Percentiles rank a stretch among this genome's conserved stretches.
These are phyloP conservation scores for Penstemon barbatus DNA, from an alignment of 257 asterid species.

Conservation along the genomic window DNA sequence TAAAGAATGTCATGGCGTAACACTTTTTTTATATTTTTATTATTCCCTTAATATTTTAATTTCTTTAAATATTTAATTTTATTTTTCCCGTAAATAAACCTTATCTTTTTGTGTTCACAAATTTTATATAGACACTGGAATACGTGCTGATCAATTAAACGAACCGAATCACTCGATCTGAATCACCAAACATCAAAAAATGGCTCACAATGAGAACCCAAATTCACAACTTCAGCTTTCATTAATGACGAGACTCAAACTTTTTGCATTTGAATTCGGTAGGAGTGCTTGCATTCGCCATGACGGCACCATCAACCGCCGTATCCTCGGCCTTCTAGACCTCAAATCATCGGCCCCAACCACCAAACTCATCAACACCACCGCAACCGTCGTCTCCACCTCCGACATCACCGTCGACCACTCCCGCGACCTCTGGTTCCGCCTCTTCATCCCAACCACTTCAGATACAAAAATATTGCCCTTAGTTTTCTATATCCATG, in stretches of 20 bases:
- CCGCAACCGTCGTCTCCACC: conserved; percentile 17
- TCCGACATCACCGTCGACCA: conserved; percentile 32
- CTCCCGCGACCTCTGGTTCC: conserved; percentile 39
- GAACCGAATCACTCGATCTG: neutral
- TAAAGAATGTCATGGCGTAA: too few relatives aligned
- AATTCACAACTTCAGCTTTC: conserved; percentile 25
- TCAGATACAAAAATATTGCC: conserved; percentile 25
- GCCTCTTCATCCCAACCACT: conserved; percentile 35
- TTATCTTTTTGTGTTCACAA: too few relatives aligned
- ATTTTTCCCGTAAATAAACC: too few relatives aligned
- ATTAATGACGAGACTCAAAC: conserved; percentile 29
- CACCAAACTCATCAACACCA: conserved; percentile 30
- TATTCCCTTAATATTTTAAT: too few relatives aligned
- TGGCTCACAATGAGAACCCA: conserved; percentile 16
- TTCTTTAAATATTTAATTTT: too few relatives aligned
- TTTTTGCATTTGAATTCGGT: neutral
- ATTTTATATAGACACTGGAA: too few relatives aligned
- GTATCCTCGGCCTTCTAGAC: conserved; percentile 25
- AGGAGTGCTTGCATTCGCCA: neutral
- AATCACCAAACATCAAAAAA: conserved; percentile 14
- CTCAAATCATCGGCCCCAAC: conserved; percentile 25
- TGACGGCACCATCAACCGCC: conserved; percentile 31
- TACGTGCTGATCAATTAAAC: too few relatives aligned
- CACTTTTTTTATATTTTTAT: too few relatives aligned
- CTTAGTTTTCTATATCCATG: conserved; percentile 41